phyloP scores from a whole-genome alignment of 1,284 basidiomycete species.

The Ceratobasidium sp. region DNA sequence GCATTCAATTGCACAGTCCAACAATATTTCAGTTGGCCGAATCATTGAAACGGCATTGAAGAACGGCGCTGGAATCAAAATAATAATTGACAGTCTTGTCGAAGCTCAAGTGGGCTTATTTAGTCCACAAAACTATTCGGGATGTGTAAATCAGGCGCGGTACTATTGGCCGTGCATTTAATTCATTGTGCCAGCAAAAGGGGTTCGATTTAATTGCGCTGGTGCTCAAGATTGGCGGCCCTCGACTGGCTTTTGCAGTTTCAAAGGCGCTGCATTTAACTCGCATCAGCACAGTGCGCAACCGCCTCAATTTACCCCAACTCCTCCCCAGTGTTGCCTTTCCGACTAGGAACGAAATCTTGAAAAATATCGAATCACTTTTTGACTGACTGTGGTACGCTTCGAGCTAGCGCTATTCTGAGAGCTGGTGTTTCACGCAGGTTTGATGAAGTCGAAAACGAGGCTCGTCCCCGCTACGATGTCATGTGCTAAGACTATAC shows the following conservation, averaged over 20 bases:
- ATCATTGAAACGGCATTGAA: not conserved
- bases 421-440: not conserved
- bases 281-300: not conserved
- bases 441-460: constrained; percentile 12
- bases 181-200: not conserved
- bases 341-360: not conserved
- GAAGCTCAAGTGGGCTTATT: constrained; percentile 8
- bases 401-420: too few species aligned
- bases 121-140: not conserved
- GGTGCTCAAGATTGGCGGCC: not conserved
- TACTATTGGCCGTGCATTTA: not conserved
- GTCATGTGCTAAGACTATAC: not conserved
- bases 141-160: not conserved
- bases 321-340: not conserved
- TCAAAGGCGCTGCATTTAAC: not conserved
- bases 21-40: not conserved
- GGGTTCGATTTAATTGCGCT: not conserved
- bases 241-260: constrained; percentile 1
- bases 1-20: too few species aligned
- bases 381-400: not conserved
- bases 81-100: constrained; percentile 1
- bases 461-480: not conserved
- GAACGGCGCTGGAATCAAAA: not conserved
- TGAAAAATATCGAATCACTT: not conserved
- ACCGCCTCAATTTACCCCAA: not conserved